Base-by-base conservation (phyloP, 441 rosid genomes). In the Erodium trifolium region DNA sequence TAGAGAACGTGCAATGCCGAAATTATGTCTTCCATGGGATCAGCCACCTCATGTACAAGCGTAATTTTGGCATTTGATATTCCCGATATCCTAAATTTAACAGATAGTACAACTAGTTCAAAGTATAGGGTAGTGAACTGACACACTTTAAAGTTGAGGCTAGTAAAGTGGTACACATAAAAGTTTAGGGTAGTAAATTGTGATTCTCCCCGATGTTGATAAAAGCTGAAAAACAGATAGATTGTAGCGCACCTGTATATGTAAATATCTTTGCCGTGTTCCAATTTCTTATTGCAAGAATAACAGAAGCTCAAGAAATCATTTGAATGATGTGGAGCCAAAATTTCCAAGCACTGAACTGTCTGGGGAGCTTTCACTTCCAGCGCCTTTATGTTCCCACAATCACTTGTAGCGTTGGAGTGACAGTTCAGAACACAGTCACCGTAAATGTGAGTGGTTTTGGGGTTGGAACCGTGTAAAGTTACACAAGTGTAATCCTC, bases 401-500 rank as follows among this genome's bases (percentile, higher is more conserved):
- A 51, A 13, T 76, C 85, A 76, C 43, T 37, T 37, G 43, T 5
- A 37, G 43, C 43, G 5, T 37, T 37, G 43, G 43, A 0, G 9
- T 37, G 43, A 37, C 91, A 77, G 78, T 82, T 85, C 80, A 91
- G 82, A 82, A 88, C 78, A 75, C 84, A 78, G 79, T 85, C 96
- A 77, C 94, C 87, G 27, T 75, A 92, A 49, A 94, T 88, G 74
- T 87, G 98, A 83, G 91, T 92, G 3, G 87, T 94, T 72, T 80
- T 87, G 0, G 96, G 91, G 77, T 83, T 86, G 64, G 96, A 89
- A 76, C 98, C 99, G 65, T 85, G 94, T 9, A 84, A 77, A 67
- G 81, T 88, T 27, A 94, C 86, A 41, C 99, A 82, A 62, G 99
- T 94, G 78, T 94, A 94, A 49, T 92, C 99, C 82, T 94, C 99